Conservation (phyloP, 306 rosid genomes). For the Ormosia emarginata region DNA sequence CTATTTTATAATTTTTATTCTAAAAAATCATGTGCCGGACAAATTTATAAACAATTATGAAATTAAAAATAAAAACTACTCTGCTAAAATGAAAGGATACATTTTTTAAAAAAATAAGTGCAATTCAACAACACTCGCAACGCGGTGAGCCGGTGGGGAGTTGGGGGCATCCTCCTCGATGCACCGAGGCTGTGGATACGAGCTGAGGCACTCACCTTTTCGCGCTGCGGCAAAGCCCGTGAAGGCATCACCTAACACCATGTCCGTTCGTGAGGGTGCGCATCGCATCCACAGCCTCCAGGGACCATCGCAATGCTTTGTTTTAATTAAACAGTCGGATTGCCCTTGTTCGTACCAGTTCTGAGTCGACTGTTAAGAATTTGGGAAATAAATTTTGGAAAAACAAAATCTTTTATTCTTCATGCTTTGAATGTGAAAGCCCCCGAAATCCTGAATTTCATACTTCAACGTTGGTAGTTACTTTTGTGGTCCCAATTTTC, state of each 20-base stretch:
- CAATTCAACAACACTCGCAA: conserved; percentile 3
- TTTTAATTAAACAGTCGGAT: too few species aligned
- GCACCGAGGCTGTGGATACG: too few species aligned
- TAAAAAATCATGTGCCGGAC: neutral
- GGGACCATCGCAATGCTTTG: too few species aligned
- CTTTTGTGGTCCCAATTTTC: neutral
- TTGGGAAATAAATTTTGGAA: neutral
- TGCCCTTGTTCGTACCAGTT: too few species aligned
- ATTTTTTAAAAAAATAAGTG: neutral
- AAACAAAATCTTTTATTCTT: neutral
- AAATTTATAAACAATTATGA: neutral
- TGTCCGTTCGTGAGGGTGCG: too few species aligned
- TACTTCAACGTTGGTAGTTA: neutral
- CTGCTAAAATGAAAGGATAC: neutral
- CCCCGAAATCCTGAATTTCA: conserved; percentile 6
- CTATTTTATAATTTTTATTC: neutral
- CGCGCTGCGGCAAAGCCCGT: too few species aligned
- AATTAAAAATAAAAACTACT: neutral
- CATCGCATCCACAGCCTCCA: too few species aligned
- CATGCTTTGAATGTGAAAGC: neutral
- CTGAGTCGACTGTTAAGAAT: too few species aligned
- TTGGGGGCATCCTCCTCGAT: too few species aligned
- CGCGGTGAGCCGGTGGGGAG: too few species aligned
- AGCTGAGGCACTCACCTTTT: too few species aligned
- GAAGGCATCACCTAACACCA: too few species aligned